Percentiles rank a stretch among this genome's conserved stretches.
Conservation (phyloP, 2,329 filamentous ascomycete genomes). For the Emericellopsis atlantica region DNA sequence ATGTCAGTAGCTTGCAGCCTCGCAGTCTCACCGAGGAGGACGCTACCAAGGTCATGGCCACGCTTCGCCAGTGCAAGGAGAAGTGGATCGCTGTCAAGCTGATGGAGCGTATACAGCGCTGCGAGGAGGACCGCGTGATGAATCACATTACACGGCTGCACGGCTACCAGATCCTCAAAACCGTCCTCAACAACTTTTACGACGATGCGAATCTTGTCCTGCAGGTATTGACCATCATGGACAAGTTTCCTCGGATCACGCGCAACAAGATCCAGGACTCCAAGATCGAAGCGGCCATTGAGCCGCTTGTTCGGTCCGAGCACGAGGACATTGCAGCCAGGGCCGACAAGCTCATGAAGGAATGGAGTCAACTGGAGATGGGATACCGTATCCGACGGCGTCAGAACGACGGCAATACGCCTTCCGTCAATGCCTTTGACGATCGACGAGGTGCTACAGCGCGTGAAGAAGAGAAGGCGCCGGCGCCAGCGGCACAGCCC, state of each 20-base stretch:
- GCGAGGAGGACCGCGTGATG: conserved; percentile 74
- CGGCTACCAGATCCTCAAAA: conserved; percentile 90
- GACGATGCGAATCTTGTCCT: conserved; percentile 84
- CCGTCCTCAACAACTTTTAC: conserved; percentile 69
- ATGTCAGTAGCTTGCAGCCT: conserved; percentile 78
- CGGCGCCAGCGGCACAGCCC: conserved; percentile 24
- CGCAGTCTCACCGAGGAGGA: conserved; percentile 69
- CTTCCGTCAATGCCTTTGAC: conserved; percentile 30
- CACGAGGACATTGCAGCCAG: conserved; percentile 65
- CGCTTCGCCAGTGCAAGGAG: conserved; percentile 95
- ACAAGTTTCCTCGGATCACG: conserved; percentile 79
- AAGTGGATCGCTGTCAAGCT: conserved; percentile 99
- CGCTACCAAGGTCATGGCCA: conserved; percentile 90
- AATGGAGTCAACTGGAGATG: conserved; percentile 82
- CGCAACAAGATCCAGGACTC: conserved; percentile 96
- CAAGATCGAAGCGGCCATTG: conserved; percentile 77
- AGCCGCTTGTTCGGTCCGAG: conserved; percentile 52
- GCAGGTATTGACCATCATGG: conserved; percentile 80
- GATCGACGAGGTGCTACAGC: conserved; percentile 41
- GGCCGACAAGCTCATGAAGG: conserved; percentile 59
- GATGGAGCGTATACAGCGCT: conserved; percentile 74
- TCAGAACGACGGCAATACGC: conserved; percentile 52
- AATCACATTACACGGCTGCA: conserved; percentile 92
- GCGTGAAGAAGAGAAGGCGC: conserved; percentile 25
- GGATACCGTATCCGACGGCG: conserved; percentile 89